A percentile compares a stretch with the other conserved stretches of the same genome.
phyloP scores from a whole-genome alignment of 176 grass and related monocot species.

The Carex pumila region DNA sequence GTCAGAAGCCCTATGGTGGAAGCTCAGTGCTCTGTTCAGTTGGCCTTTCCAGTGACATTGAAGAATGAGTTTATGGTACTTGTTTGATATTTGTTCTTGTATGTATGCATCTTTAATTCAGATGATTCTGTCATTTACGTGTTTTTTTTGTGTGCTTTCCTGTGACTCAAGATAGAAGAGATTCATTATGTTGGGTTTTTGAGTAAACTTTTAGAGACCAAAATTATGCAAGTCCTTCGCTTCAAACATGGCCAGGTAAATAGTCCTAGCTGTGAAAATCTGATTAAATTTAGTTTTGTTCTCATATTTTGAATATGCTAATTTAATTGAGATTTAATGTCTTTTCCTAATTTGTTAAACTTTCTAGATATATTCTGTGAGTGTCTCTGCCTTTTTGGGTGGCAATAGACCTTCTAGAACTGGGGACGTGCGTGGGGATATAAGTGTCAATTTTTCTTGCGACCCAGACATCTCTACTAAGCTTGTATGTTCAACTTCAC shows the following conservation, averaged over 20 bases:
- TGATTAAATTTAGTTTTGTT: slow-evolving; percentile 1
- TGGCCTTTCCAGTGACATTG: slow-evolving; percentile 79
- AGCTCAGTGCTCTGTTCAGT: slow-evolving; percentile 96
- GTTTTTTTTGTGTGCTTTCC: slow-evolving; percentile 24
- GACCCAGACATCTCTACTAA: slow-evolving; percentile 89
- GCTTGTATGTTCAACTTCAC: slow-evolving; percentile 44
- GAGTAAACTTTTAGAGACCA: slow-evolving; percentile 97
- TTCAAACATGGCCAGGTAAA: slow-evolving; percentile 98
- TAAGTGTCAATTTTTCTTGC: slow-evolving; percentile 94
- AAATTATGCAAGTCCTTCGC: slow-evolving; percentile 95
- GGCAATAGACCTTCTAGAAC: slow-evolving; percentile 98
- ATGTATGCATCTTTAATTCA: slow-evolving; percentile 6
- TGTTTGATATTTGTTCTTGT: slow-evolving; percentile 9
- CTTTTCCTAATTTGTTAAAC: slow-evolving; percentile 23
- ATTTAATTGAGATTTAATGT: background rate
- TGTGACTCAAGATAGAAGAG: slow-evolving; percentile 63
- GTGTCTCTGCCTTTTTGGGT: slow-evolving; percentile 88
- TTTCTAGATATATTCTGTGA: slow-evolving; percentile 89
- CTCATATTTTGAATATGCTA: background rate
- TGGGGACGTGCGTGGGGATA: slow-evolving; percentile 83
- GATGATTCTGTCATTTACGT: slow-evolving; percentile 9
- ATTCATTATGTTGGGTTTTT: slow-evolving; percentile 95
- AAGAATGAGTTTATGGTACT: slow-evolving; percentile 80
- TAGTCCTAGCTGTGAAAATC: slow-evolving; percentile 7
- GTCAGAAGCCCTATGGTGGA: slow-evolving; percentile 97